These are phyloP conservation scores for Babesia bigemina DNA, from an alignment of 169 alveolate genomes.

Conservation along the genomic window DNA sequence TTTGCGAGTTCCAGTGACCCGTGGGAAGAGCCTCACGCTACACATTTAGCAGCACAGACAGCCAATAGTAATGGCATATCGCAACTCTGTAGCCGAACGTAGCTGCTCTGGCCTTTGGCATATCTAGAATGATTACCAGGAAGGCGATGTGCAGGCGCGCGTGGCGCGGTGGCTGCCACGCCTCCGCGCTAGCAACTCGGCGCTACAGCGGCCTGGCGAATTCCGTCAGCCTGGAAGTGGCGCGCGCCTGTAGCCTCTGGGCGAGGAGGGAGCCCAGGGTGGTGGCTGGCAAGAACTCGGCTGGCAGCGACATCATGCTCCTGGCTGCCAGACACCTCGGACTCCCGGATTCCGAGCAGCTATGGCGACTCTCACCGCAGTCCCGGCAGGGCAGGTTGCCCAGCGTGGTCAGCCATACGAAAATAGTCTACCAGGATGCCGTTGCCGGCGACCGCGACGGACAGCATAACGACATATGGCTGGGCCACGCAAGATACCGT, in stretches of 20 bases:
- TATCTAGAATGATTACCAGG: slow-evolving; percentile 3
- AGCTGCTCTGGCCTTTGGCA: no score
- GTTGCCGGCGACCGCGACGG: slow-evolving; percentile 24
- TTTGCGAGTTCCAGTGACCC: slow-evolving; percentile 36
- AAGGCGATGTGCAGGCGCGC: slow-evolving; percentile 37
- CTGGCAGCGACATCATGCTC: slow-evolving; percentile 15
- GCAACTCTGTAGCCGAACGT: no score
- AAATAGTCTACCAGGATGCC: slow-evolving; percentile 52
- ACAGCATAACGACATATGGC: slow-evolving; percentile 66
- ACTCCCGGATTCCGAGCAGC: slow-evolving; percentile 26
- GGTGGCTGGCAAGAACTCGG: background rate
- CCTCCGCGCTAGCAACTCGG: background rate
- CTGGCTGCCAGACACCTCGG: slow-evolving; percentile 68
- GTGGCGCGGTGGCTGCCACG: background rate
- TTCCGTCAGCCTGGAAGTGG: slow-evolving; percentile 1
- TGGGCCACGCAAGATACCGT: slow-evolving; percentile 51
- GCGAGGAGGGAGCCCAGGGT: slow-evolving; percentile 30
- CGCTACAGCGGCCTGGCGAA: background rate
- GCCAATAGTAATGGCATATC: background rate
- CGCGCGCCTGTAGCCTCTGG: slow-evolving; percentile 36
- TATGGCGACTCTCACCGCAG: slow-evolving; percentile 36
- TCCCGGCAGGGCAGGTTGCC: slow-evolving; percentile 10
- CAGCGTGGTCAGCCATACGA: slow-evolving; percentile 3
- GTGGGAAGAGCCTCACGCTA: background rate
- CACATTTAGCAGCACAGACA: background rate